These are phyloP conservation scores for Candida insectorum DNA, from an alignment of 805 yeast genomes.

Conservation along the genomic window DNA sequence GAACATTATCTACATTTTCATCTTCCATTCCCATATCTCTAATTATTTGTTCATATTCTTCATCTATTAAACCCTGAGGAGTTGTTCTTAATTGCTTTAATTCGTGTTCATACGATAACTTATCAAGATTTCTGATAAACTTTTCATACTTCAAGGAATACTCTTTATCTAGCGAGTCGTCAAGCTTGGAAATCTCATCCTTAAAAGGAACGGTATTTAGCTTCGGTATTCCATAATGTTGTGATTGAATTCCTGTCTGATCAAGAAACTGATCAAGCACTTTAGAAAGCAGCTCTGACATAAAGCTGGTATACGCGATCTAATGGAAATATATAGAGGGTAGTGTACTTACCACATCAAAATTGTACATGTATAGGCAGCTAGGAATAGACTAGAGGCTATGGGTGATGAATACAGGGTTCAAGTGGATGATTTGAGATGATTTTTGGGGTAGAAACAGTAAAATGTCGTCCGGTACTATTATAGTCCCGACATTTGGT, in stretches of 20 bases:
- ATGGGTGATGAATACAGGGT: no score
- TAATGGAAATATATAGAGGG: neutral
- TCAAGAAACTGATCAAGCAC: conserved; percentile 10
- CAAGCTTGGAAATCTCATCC: neutral
- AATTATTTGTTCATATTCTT: conserved; percentile 13
- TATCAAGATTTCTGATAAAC: conserved; percentile 21
- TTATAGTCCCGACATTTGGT: no score
- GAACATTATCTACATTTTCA: neutral
- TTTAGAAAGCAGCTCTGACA: conserved; percentile 10
- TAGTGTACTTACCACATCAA: neutral
- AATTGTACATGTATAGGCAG: conserved; percentile 7
- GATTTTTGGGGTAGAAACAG: no score
- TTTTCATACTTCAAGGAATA: conserved; percentile 23
- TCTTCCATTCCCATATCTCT: conserved; percentile 3
- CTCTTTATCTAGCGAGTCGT: conserved; percentile 6
- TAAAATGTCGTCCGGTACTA: no score
- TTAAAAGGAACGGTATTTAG: conserved; percentile 1
- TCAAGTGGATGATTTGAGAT: no score
- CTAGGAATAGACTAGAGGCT: neutral
- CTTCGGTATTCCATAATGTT: conserved; percentile 31
- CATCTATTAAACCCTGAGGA: conserved; percentile 14
- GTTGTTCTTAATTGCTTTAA: conserved; percentile 16
- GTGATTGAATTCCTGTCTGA: conserved; percentile 18
- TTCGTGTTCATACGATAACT: conserved; percentile 26
- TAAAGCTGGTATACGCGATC: no score